phyloP scores from a whole-genome alignment of 441 rosid genomes.

The Monsonia emarginata region DNA sequence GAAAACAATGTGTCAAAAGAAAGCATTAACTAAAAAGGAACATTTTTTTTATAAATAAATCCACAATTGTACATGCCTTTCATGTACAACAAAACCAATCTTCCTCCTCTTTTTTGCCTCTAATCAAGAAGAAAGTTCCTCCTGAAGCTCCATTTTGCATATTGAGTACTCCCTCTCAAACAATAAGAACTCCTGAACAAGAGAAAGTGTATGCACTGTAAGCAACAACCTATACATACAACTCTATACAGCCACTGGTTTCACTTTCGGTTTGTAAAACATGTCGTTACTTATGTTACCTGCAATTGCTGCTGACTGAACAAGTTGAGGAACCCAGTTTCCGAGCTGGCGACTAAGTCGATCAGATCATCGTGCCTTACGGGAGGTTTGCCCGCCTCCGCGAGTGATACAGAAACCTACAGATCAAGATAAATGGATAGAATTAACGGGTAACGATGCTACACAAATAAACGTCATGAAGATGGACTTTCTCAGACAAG shows the following conservation, averaged over 20 bases:
- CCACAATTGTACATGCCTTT: no score
- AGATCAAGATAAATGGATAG: background rate
- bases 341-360: constrained; percentile 66
- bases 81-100: background rate
- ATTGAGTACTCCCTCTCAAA: constrained; percentile 79
- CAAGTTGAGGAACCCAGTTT: constrained; percentile 59
- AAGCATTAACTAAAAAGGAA: background rate
- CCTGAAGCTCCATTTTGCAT: constrained; percentile 63
- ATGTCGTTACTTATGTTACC: constrained; percentile 28
- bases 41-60: background rate
- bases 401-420: constrained; percentile 71
- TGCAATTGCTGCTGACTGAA: constrained; percentile 89
- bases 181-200: constrained; percentile 67
- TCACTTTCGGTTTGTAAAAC: background rate
- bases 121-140: constrained; percentile 31
- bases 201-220: background rate
- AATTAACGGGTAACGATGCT: background rate
- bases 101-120: background rate
- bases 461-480: background rate
- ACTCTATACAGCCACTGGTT: background rate
- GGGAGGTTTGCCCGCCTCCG: constrained; percentile 56
- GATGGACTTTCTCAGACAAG: background rate
- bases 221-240: constrained; percentile 4
- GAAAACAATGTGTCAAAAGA: background rate
- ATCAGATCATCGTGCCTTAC: constrained; percentile 69